Conservation (phyloP, 2,329 filamentous ascomycete species). For the Aureobasidium sp. region DNA sequence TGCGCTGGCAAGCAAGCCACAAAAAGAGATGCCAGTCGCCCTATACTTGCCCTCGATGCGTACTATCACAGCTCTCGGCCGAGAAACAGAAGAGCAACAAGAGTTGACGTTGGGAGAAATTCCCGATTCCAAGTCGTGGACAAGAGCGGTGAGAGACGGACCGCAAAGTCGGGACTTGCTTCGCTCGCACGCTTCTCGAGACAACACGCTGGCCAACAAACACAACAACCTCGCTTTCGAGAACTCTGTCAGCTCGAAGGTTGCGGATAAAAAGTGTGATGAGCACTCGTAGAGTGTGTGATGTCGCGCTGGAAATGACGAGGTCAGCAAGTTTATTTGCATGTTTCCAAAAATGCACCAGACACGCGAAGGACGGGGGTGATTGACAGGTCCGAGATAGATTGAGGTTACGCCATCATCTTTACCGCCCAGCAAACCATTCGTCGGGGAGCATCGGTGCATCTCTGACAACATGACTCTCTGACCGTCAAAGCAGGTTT, state of each 20-base stretch:
- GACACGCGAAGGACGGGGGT: neutral
- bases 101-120: neutral
- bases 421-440: constrained; percentile 6
- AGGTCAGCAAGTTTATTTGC: neutral
- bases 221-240: neutral
- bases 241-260: neutral
- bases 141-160: constrained; percentile 1
- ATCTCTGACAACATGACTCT: constrained; percentile 8
- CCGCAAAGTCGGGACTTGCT: neutral
- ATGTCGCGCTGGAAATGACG: constrained; percentile 5
- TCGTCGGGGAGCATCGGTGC: constrained; percentile 9
- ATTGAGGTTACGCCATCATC: constrained; percentile 7
- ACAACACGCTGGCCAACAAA: neutral
- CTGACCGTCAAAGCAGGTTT: constrained; percentile 10
- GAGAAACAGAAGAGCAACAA: neutral
- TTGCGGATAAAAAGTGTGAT: constrained; percentile 8
- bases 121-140: neutral
- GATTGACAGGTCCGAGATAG: constrained; percentile 12
- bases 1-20: constrained; percentile 10
- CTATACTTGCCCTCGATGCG: neutral
- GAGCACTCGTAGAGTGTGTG: neutral
- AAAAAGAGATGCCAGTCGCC: neutral
- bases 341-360: constrained; percentile 10
- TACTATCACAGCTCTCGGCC: neutral
- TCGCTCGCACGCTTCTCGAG: neutral